These are phyloP conservation scores for Lentinula raphanica DNA, from an alignment of 768 basidiomycete genomes.

Conservation along the genomic window DNA sequence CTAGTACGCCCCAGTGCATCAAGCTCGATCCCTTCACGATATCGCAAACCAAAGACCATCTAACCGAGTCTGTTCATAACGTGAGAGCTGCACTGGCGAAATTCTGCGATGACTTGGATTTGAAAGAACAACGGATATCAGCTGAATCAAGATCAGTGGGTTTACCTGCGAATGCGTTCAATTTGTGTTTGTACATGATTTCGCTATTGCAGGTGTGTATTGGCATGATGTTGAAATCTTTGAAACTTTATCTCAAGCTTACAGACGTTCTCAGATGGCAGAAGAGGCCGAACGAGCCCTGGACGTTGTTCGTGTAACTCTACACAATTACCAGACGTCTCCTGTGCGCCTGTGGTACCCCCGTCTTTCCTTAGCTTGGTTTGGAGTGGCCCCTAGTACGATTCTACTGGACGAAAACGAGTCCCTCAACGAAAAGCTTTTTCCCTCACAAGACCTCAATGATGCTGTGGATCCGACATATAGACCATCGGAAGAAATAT, in stretches of 20 bases:
- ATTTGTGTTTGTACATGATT: constrained; percentile 35
- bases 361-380: constrained; percentile 34
- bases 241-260: not conserved
- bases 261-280: constrained; percentile 30
- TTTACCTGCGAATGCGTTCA: constrained; percentile 24
- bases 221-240: not conserved
- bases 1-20: constrained; percentile 1
- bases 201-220: constrained; percentile 38
- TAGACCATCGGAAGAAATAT: constrained; percentile 25
- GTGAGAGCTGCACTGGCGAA: constrained; percentile 25
- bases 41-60: constrained; percentile 13
- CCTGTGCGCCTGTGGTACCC: constrained; percentile 34
- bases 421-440: not conserved
- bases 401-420: constrained; percentile 17
- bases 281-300: constrained; percentile 33
- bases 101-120: constrained; percentile 27
- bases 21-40: constrained; percentile 12
- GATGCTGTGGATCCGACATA: constrained; percentile 15
- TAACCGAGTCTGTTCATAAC: constrained; percentile 17
- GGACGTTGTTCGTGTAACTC: constrained; percentile 25
- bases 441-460: constrained; percentile 9
- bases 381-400: constrained; percentile 31
- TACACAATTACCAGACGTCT: constrained; percentile 25
- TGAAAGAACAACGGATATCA: constrained; percentile 16
- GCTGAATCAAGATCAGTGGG: constrained; percentile 14